Base-by-base conservation (phyloP, 2,329 filamentous ascomycete genomes). In the Ambrosiella xylebori region DNA sequence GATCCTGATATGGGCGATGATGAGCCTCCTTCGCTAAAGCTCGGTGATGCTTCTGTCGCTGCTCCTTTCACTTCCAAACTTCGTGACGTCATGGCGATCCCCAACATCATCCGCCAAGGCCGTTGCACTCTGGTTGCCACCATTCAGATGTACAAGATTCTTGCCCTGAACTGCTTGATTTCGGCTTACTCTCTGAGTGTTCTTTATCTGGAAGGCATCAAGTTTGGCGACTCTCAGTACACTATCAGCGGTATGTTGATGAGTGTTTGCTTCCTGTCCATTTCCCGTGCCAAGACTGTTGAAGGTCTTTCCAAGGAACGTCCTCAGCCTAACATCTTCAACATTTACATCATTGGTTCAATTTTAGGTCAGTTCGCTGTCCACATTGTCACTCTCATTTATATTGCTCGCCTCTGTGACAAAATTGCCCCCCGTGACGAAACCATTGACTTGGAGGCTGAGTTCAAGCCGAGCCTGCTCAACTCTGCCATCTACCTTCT, bases 61-160 rank as follows among this genome's bases (percentile, higher is more conserved):
- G 93, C 93, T 0, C 93, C 93, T 0, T 98, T 98, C 70, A 98
- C 93, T 0, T 95, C 88, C 69, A 98, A 98, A 74, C 80, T 98
- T 49, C 87, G 90, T 64, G 96, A 98, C 66, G 93, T 98, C 60
- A 81, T 98, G 65, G 93, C 93, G 41, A 89, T 98, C 60, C 91
- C 93, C 56, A 98, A 98, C 73, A 98, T 98, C 66, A 93, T 98
- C 66, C 87, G 93, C 60, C 93, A 98, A 74, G 93, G 93, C 59
- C 86, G 93, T 62, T 98, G 93, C 75, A 98, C 93, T 7, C 81
- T 98, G 17, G 93, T 98, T 57, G 93, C 93, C 38, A 98, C 93
- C 0, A 97, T 98, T 63, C 93, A 98, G 75, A 98, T 98, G 91
- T 98, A 98, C 82, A 98, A 96, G 79, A 98, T 98, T 65, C 80